Evolutionary conservation across 1,139 yeast genomes (phyloP).

Genomic region (Yamadazyma atmosphaerica): DNA sequence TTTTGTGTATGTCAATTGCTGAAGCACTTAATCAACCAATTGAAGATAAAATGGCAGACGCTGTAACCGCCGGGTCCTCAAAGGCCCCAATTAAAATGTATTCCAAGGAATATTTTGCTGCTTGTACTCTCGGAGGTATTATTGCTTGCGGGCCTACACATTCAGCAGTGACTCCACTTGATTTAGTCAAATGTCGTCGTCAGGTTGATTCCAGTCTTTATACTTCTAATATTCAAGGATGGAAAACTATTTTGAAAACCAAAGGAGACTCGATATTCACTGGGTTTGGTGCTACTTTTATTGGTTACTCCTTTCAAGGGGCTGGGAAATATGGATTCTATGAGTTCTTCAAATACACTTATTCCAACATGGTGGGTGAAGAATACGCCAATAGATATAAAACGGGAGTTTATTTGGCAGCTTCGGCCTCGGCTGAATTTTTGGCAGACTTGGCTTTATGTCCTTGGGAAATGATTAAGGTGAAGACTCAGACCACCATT

Average conservation of each 20-base stretch:
- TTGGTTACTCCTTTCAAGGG: conserved; percentile 93
- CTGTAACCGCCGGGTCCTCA: conserved; percentile 4
- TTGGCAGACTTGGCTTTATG: conserved; percentile 86
- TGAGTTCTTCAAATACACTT: conserved; percentile 81
- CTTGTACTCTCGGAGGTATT: conserved; percentile 88
- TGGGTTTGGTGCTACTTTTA: conserved; percentile 86
- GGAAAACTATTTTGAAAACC: conserved; percentile 67
- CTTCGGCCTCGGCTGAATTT: conserved; percentile 92
- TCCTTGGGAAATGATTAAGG: conserved; percentile 93
- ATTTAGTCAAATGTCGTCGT: conserved; percentile 87
- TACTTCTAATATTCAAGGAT: conserved; percentile 74
- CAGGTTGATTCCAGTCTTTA: conserved; percentile 78
- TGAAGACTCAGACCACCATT: conserved; percentile 85
- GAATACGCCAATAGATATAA: conserved; percentile 62
- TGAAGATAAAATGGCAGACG: conserved; percentile 20
- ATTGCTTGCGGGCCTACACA: conserved; percentile 97
- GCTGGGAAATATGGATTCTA: conserved; percentile 96
- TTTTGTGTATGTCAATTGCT: conserved; percentile 14
- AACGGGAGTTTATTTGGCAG: conserved; percentile 74
- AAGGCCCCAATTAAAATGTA: conserved; percentile 48
- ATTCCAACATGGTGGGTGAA: conserved; percentile 67
- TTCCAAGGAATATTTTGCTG: conserved; percentile 71
- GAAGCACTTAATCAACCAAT: conserved; percentile 36
- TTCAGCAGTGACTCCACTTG: conserved; percentile 88
- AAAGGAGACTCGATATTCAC: conserved; percentile 82